Base-by-base conservation (phyloP, 2,329 filamentous ascomycete genomes). In the Phoma sp. region DNA sequence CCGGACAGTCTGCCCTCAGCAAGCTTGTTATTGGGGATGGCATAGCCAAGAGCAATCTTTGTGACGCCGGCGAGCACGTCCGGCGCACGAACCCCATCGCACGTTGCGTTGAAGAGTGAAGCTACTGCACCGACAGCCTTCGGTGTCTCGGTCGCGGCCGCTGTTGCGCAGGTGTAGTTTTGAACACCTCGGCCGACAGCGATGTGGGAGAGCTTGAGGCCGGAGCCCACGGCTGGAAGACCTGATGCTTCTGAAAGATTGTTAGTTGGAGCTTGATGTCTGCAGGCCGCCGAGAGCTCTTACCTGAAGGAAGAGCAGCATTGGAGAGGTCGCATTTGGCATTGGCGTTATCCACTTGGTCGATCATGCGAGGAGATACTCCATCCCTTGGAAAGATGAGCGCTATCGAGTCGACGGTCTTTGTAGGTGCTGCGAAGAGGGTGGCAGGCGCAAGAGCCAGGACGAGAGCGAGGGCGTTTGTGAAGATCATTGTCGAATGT, bases 121-220 rank as follows among this genome's bases (percentile, higher is more conserved):
- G 94, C 94, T 0, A 91, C 72, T 49, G 94, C 94, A 60, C 94
- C 94, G 44, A 81, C 76, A 17, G 87, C 81, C 9, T 80, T 81
- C 13, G 94, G 93, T 0, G 77, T 78, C 0, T 85, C 83, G 3
- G 83, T 84, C 1, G 84, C 72, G 64, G 89, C 84, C 53, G 63
- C 57, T 3, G 73, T 78, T 55, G 84, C 80, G 81, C 94, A 97
- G 46, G 91, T 96, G 81, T 97, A 98, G 83, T 97, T 97, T 79
- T 97, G 88, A 7, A 90, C 95, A 57, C 94, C 94, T 39, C 91
- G 88, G 68, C 94, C 94, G 59, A 97, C 81, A 71, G 89, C 91
- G 50, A 97, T 89, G 76, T 96, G 91, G 71, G 85, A 84, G 45
- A 96, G 81, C 3, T 72, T 79, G 27, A 91, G 80, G 51, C 88